Evolutionary conservation across 768 basidiomycete species (phyloP).

Genomic region (Tylopilus felleus): DNA sequence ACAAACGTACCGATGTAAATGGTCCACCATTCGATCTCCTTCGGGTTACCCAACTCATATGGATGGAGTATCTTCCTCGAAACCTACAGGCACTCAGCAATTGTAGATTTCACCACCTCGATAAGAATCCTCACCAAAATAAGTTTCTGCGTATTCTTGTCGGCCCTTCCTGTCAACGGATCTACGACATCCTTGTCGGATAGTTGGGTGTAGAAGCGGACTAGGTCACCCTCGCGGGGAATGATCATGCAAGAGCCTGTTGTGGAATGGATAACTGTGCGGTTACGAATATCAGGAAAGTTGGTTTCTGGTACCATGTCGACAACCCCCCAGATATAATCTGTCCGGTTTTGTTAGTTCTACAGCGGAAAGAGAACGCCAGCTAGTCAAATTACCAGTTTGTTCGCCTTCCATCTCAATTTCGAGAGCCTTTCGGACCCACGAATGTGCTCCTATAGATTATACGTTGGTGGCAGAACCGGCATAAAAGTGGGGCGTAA

Average conservation of each 20-base stretch:
- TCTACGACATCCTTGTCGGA: not conserved
- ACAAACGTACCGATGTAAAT: slow-evolving; percentile 58
- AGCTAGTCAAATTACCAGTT: not conserved
- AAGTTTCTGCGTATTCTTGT: not conserved
- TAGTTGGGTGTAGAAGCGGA: not conserved
- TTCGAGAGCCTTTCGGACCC: slow-evolving; percentile 43
- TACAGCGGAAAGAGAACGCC: not conserved
- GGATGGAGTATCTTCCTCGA: slow-evolving; percentile 34
- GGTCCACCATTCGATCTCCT: slow-evolving; percentile 66
- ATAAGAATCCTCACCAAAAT: not conserved
- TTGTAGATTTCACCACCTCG: not conserved
- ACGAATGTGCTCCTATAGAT: slow-evolving; percentile 41
- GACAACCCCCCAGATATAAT: slow-evolving; percentile 1
- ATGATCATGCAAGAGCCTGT: not conserved
- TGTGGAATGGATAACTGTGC: not conserved
- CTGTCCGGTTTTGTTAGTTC: not conserved
- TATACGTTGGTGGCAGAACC: not conserved
- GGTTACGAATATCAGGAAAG: slow-evolving; percentile 2
- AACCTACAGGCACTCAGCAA: not conserved
- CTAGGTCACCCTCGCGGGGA: not conserved
- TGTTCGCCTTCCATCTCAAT: slow-evolving; percentile 41
- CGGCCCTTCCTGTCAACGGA: not conserved
- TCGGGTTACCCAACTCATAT: slow-evolving; percentile 46
- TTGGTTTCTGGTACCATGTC: not conserved
- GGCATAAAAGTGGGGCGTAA: not conserved